phyloP scores from a whole-genome alignment of 306 rosid genomes.

The Canavalia gladiata region DNA sequence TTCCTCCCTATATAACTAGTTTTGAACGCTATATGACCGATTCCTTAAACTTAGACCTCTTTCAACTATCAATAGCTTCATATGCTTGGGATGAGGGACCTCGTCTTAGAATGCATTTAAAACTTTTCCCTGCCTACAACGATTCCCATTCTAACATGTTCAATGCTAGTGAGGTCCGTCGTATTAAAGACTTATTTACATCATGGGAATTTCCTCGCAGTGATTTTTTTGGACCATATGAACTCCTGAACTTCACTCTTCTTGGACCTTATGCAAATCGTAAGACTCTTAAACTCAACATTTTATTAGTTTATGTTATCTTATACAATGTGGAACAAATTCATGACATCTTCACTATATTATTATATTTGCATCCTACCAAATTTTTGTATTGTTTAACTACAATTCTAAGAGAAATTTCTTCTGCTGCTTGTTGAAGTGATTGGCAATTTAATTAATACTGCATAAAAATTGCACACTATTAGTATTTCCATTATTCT shows the following conservation, averaged over 20 bases:
- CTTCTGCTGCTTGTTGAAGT: slow-evolving; percentile 30
- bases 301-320: slow-evolving; percentile 34
- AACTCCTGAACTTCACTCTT: slow-evolving; percentile 77
- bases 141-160: slow-evolving; percentile 46
- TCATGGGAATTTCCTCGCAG: slow-evolving; percentile 65
- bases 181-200: slow-evolving; percentile 48
- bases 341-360: slow-evolving; percentile 11
- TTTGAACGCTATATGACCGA: slow-evolving; percentile 60
- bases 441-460: slow-evolving; percentile 33
- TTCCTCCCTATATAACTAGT: slow-evolving; percentile 56
- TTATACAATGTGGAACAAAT: not conserved
- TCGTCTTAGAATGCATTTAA: slow-evolving; percentile 79
- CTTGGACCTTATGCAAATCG: slow-evolving; percentile 63
- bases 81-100: slow-evolving; percentile 78
- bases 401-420: slow-evolving; percentile 3
- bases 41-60: slow-evolving; percentile 55
- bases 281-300: slow-evolving; percentile 62
- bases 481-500: not conserved
- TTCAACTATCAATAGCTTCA: slow-evolving; percentile 69
- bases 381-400: slow-evolving; percentile 21
- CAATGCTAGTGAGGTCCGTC: slow-evolving; percentile 64
- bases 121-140: slow-evolving; percentile 68
- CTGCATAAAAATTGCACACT: not conserved
- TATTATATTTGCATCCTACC: slow-evolving; percentile 7
- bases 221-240: slow-evolving; percentile 89